Percentiles rank a stretch among this genome's conserved stretches.
Evolutionary conservation across 2,329 filamentous ascomycete genomes (phyloP).

Genomic region (Colletotrichum incanum): DNA sequence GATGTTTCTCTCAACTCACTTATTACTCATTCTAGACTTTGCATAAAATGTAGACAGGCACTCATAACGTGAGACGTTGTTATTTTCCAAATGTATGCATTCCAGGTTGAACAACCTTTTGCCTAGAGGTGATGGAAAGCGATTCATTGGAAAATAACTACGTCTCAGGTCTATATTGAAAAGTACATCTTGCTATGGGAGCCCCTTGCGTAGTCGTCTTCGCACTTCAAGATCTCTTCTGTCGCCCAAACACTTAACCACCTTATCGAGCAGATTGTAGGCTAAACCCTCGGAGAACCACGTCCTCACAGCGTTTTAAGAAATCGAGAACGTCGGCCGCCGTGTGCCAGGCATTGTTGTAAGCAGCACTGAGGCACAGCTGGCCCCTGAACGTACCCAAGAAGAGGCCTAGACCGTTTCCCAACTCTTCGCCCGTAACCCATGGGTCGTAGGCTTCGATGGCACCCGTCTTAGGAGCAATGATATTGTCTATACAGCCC

Average conservation of each 20-base stretch:
- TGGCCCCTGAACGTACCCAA: slow-evolving; percentile 55
- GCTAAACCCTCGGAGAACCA: slow-evolving; percentile 21
- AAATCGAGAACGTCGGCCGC: slow-evolving; percentile 44
- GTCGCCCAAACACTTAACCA: not conserved
- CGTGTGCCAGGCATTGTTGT: slow-evolving; percentile 61
- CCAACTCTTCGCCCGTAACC: slow-evolving; percentile 62
- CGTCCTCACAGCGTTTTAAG: slow-evolving; percentile 44
- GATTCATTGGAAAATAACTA: no score
- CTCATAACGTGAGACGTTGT: no score
- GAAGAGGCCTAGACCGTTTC: slow-evolving; percentile 57
- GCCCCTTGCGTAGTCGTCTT: rapidly evolving
- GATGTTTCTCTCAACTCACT: no score
- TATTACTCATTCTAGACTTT: not conserved
- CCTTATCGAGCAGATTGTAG: not conserved
- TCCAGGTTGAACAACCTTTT: no score
- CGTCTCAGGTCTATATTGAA: no score
- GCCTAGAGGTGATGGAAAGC: no score
- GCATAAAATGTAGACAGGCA: no score
- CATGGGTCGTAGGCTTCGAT: slow-evolving; percentile 56
- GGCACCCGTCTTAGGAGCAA: slow-evolving; percentile 47
- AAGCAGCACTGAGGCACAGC: slow-evolving; percentile 58
- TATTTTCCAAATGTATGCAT: no score
- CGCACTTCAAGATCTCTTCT: not conserved
- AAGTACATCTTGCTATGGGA: no score
- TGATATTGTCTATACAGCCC: slow-evolving; percentile 54